Evolutionary conservation across 768 basidiomycete genomes (phyloP).

Genomic region (Porphyrellus cyaneotinctus): DNA sequence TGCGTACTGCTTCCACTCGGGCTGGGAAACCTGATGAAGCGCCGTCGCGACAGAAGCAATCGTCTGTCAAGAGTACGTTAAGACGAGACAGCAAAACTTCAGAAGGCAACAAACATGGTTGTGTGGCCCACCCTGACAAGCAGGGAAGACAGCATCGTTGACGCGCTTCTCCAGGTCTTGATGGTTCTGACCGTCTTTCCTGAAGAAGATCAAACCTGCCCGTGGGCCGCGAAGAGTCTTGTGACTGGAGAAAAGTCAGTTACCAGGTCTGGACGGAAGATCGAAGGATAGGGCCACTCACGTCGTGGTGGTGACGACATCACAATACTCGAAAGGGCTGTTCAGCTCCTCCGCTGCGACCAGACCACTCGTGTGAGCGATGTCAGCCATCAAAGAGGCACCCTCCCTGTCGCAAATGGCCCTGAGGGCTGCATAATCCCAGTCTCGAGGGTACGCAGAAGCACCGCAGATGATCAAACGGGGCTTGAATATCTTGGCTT

Average conservation of each 20-base stretch:
- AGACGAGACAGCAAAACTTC: background rate
- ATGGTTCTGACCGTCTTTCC: constrained; percentile 78
- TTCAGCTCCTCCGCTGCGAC: constrained; percentile 88
- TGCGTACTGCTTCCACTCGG: constrained; percentile 87
- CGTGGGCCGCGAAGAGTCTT: constrained; percentile 98
- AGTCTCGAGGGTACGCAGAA: constrained; percentile 97
- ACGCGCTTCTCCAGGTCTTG: constrained; percentile 93
- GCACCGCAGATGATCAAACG: constrained; percentile 95
- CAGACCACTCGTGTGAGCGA: constrained; percentile 95
- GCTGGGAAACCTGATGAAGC: constrained; percentile 85
- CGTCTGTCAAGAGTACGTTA: constrained; percentile 48
- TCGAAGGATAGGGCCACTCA: constrained; percentile 33
- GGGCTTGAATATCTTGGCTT: constrained; percentile 95
- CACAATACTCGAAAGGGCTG: constrained; percentile 92
- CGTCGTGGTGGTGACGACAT: constrained; percentile 98
- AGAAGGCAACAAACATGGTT: constrained; percentile 68
- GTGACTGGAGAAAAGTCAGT: constrained; percentile 51
- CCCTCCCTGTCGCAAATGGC: constrained; percentile 82
- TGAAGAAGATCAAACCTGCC: constrained; percentile 98
- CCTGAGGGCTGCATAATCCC: constrained; percentile 87
- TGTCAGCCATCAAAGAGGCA: constrained; percentile 92
- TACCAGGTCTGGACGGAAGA: background rate
- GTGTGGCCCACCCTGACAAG: constrained; percentile 99
- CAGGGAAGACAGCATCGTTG: constrained; percentile 98
- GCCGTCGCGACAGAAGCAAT: constrained; percentile 94